Evolutionary conservation across 2,329 filamentous ascomycete genomes (phyloP).

Genomic region (Phialocephala subalpina): DNA sequence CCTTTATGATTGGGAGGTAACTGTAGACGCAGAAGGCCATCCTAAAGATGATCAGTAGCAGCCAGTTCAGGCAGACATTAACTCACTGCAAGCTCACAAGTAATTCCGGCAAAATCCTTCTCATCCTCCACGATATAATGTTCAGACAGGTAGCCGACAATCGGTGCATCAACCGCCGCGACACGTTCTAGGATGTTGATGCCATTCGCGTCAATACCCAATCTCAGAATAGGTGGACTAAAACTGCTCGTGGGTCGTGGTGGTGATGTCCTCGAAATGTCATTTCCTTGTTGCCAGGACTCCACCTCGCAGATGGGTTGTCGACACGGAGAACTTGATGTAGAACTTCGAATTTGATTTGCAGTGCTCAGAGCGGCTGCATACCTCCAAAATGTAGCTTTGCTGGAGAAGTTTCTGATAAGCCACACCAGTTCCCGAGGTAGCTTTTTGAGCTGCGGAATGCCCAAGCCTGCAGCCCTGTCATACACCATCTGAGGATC

Average conservation of each 20-base stretch:
- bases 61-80: neutral
- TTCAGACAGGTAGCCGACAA: neutral
- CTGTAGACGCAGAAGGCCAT: neutral
- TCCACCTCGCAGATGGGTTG: neutral
- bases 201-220: neutral
- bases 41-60: neutral
- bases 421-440: neutral
- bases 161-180: neutral
- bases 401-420: neutral
- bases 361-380: neutral
- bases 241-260: no score
- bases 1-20: neutral
- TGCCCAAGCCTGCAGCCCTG: neutral
- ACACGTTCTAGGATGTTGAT: neutral
- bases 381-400: neutral
- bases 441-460: neutral
- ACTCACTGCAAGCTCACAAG: neutral
- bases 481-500: neutral
- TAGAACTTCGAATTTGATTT: neutral
- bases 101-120: neutral
- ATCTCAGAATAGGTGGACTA: neutral
- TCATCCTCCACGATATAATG: neutral
- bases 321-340: neutral
- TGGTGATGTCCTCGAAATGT: no score
- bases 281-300: neutral